Evolutionary conservation across 2,329 filamentous ascomycete genomes (phyloP).

Genomic region (Pseudocercospora eumusae): DNA sequence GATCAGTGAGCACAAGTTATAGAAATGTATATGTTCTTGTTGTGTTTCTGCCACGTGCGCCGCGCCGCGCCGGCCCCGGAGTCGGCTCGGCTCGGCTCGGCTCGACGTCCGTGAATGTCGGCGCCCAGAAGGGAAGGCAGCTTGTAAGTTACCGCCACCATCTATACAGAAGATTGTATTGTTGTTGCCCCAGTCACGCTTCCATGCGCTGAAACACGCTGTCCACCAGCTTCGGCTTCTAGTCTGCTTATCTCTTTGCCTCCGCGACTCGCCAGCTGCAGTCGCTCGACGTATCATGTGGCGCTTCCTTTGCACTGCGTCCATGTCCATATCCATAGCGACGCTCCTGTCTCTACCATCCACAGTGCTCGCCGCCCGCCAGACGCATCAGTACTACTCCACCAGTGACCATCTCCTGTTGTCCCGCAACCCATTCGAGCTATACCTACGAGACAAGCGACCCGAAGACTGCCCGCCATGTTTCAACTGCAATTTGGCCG

Average conservation of each 20-base stretch:
- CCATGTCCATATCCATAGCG: no score
- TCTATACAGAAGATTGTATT: neutral
- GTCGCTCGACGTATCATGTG: conserved; percentile 30
- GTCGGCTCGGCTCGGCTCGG: conserved; percentile 1
- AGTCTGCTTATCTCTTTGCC: neutral
- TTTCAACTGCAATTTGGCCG: conserved; percentile 96
- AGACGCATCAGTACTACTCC: conserved; percentile 34
- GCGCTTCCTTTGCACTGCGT: conserved; percentile 28
- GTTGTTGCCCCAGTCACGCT: neutral
- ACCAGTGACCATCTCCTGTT: conserved; percentile 35
- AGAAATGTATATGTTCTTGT: no score
- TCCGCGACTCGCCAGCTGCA: conserved; percentile 5
- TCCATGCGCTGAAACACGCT: conserved; percentile 2
- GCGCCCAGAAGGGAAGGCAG: neutral
- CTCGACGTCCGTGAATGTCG: neutral
- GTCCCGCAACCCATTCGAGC: conserved; percentile 24
- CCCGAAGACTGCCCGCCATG: conserved; percentile 80
- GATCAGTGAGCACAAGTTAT: conserved; percentile 15
- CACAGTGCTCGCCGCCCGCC: conserved; percentile 23
- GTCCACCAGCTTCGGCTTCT: neutral
- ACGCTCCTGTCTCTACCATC: conserved; percentile 31
- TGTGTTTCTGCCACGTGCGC: neutral
- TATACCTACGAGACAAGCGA: conserved; percentile 67
- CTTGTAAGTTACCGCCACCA: conserved; percentile 5
- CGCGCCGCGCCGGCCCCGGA: no score